phyloP scores from a whole-genome alignment of 257 asterid species.

The Avicennia marina region DNA sequence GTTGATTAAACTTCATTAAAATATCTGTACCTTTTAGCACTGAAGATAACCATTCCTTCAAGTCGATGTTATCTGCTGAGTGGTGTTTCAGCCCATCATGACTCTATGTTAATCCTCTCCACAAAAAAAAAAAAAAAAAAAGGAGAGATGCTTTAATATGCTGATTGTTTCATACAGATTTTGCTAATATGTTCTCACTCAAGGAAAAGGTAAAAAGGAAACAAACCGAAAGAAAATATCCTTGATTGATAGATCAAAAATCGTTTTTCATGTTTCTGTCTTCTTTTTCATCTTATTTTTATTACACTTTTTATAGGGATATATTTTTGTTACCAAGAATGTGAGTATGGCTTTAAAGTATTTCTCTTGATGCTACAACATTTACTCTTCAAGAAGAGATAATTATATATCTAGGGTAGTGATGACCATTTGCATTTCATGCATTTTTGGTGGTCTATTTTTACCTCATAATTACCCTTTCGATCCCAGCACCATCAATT shows the following conservation, averaged over 20 bases:
- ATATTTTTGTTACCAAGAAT: slow-evolving; percentile 11
- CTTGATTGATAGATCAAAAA: not conserved
- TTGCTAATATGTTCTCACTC: too few relatives aligned
- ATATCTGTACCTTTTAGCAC: not conserved
- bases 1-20: not conserved
- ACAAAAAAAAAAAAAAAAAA: not conserved
- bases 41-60: not conserved
- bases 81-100: not conserved
- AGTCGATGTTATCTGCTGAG: not conserved
- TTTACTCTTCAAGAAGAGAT: slow-evolving; percentile 11
- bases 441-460: slow-evolving; percentile 21
- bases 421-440: slow-evolving; percentile 22
- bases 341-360: slow-evolving; percentile 4
- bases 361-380: not conserved
- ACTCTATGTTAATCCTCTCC: not conserved
- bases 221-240: not conserved
- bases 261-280: slow-evolving; percentile 21
- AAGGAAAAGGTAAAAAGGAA: too few relatives aligned
- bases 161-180: not conserved
- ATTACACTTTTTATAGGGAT: slow-evolving; percentile 13
- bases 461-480: slow-evolving; percentile 25
- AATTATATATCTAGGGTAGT: slow-evolving; percentile 15
- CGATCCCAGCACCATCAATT: too few relatives aligned
- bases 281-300: slow-evolving; percentile 10
- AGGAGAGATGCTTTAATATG: not conserved